Percentiles rank a stretch among this genome's conserved stretches.
Conservation (phyloP, 2,329 filamentous ascomycete species). For the Fusarium sp. region DNA sequence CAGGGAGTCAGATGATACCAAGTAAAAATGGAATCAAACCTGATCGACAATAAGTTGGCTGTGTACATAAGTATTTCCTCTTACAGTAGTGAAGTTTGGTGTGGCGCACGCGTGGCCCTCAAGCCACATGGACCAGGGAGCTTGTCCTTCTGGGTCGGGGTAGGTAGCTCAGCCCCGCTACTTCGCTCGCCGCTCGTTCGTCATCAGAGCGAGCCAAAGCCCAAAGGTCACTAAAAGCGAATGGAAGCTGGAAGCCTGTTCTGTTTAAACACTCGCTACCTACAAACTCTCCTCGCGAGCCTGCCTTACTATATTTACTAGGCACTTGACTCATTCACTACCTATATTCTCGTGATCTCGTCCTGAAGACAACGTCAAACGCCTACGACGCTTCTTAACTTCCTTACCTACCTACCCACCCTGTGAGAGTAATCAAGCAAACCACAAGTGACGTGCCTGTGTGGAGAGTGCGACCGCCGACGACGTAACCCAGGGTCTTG, state of each 20-base stretch:
- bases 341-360: not conserved
- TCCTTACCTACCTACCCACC: not conserved
- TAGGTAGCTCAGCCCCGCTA: constrained; percentile 34
- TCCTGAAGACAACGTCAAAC: not conserved
- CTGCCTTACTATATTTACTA: not conserved
- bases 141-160: not conserved
- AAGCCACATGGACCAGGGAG: constrained; percentile 20
- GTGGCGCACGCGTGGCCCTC: constrained; percentile 31
- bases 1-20: not conserved
- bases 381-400: not conserved
- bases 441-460: constrained; percentile 28
- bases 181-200: constrained; percentile 28
- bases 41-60: not conserved
- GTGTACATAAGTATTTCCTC: not conserved
- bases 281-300: not conserved
- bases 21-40: not conserved
- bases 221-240: not conserved
- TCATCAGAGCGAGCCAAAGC: constrained; percentile 26
- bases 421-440: not conserved
- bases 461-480: constrained; percentile 31
- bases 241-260: constrained; percentile 15
- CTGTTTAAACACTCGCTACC: constrained; percentile 7
- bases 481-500: constrained; percentile 33
- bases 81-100: not conserved
- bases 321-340: not conserved